Percentiles rank a stretch among this genome's conserved stretches.
Evolutionary conservation across 176 grass and related monocot genomes (phyloP).

Genomic region (Hordeum marinum): DNA sequence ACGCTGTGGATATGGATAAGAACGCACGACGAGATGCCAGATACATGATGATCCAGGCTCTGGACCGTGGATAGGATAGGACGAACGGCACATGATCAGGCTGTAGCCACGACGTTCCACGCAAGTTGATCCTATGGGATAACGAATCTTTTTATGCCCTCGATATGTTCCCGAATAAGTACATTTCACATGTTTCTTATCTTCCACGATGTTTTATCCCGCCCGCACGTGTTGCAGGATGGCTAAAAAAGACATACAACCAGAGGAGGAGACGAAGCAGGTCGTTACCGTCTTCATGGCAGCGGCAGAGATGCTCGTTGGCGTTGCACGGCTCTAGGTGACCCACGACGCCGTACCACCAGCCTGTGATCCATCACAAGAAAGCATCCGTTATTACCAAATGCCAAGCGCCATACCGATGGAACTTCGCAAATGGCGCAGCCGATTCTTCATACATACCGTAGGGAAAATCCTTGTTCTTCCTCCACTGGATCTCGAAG

Average conservation of each 20-base stretch:
- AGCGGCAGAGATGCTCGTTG: slow-evolving; percentile 64
- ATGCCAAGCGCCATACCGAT: not conserved
- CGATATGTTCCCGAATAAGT: slow-evolving; percentile 3
- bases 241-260: too few species aligned
- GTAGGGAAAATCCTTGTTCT: slow-evolving; percentile 90
- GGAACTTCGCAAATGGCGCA: not conserved
- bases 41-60: not conserved
- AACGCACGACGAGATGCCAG: not conserved
- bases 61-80: not conserved
- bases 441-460: slow-evolving; percentile 20
- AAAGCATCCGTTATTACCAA: not conserved
- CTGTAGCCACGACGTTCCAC: not conserved
- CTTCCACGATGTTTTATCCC: too few species aligned
- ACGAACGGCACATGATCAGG: not conserved
- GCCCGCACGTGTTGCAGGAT: too few species aligned
- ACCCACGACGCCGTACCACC: slow-evolving; percentile 92
- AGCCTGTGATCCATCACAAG: slow-evolving; percentile 42
- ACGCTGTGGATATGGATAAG: not conserved
- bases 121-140: slow-evolving; percentile 12
- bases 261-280: not conserved
- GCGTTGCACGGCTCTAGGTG: slow-evolving; percentile 61
- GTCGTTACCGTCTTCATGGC: slow-evolving; percentile 68
- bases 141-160: not conserved
- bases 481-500: slow-evolving; percentile 94
- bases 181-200: not conserved